phyloP scores from a whole-genome alignment of 805 yeast genomes.

The Candida maltosa region DNA sequence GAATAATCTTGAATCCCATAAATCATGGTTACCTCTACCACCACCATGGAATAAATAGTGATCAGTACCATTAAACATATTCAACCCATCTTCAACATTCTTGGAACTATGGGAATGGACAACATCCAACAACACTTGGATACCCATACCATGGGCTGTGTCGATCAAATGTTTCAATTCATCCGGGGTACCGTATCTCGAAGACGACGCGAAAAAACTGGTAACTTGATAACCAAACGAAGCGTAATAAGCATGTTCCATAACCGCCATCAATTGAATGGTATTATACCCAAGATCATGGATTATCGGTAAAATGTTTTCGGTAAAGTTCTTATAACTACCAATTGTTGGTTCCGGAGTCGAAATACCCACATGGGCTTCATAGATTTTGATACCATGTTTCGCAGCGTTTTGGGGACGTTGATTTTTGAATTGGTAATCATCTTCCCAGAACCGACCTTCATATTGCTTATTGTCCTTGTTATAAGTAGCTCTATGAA shows the following conservation, averaged over 20 bases:
- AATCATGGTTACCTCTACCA: slow-evolving; percentile 80
- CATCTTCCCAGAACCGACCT: slow-evolving; percentile 92
- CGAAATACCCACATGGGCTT: slow-evolving; percentile 94
- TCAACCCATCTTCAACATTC: slow-evolving; percentile 90
- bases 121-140: slow-evolving; percentile 82
- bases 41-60: slow-evolving; percentile 93
- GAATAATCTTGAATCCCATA: slow-evolving; percentile 96
- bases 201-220: slow-evolving; percentile 83
- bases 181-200: slow-evolving; percentile 94
- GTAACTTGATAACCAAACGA: slow-evolving; percentile 98
- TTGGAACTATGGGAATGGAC: slow-evolving; percentile 97
- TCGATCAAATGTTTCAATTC: slow-evolving; percentile 88
- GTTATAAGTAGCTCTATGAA: slow-evolving; percentile 72
- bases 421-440: slow-evolving; percentile 56
- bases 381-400: slow-evolving; percentile 70
- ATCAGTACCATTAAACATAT: slow-evolving; percentile 92
- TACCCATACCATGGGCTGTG: slow-evolving; percentile 85
- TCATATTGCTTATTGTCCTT: slow-evolving; percentile 61
- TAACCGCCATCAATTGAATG: slow-evolving; percentile 93
- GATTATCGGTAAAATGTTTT: slow-evolving; percentile 78
- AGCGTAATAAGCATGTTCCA: slow-evolving; percentile 99
- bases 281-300: slow-evolving; percentile 86
- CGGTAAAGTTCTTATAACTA: slow-evolving; percentile 79
- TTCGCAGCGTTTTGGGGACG: slow-evolving; percentile 56
- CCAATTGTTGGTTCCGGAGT: slow-evolving; percentile 86